These are phyloP conservation scores for Pseudonitzschia pungens DNA, from an alignment of 108 stramenopile genomes.

Conservation along the genomic window DNA sequence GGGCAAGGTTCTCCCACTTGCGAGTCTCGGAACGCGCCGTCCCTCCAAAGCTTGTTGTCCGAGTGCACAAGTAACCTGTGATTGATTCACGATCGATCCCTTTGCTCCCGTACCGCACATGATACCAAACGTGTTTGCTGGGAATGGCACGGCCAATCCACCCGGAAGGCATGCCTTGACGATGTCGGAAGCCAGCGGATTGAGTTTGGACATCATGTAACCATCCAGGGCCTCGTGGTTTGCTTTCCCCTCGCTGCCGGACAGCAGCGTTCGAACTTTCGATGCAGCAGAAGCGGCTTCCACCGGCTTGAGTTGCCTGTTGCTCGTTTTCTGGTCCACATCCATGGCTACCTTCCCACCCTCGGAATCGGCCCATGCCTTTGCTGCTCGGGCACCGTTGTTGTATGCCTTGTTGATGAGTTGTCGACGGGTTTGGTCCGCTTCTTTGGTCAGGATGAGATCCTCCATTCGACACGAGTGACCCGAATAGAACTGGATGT, in stretches of 20 bases:
- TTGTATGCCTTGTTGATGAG: constrained; percentile 83
- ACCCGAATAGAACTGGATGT: constrained; percentile 91
- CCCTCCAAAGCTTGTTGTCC: constrained; percentile 99
- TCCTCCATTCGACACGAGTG: constrained; percentile 99
- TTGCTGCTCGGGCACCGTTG: constrained; percentile 78
- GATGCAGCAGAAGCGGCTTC: constrained; percentile 77
- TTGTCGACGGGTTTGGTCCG: constrained; percentile 72
- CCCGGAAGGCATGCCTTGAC: constrained; percentile 95
- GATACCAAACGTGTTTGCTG: constrained; percentile 93
- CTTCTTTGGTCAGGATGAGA: constrained; percentile 83
- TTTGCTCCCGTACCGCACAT: constrained; percentile 99
- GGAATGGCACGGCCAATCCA: constrained; percentile 97
- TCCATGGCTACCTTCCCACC: constrained; percentile 88
- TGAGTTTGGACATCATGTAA: constrained; percentile 93
- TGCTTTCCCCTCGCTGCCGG: constrained; percentile 78
- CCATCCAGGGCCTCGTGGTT: constrained; percentile 91
- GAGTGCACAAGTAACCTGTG: constrained; percentile 97
- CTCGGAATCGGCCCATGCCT: constrained; percentile 92
- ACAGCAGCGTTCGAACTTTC: constrained; percentile 75
- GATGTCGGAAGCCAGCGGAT: constrained; percentile 89
- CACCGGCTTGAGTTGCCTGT: constrained; percentile 70
- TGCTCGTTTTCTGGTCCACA: constrained; percentile 46
- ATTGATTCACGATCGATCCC: constrained; percentile 98
- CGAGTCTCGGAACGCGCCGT: constrained; percentile 97
- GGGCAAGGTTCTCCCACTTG: constrained; percentile 95